Percentiles rank a stretch among this genome's conserved stretches.
Conservation (phyloP, 495 filamentous ascomycete species). For the Hypoxylon perforatum region DNA sequence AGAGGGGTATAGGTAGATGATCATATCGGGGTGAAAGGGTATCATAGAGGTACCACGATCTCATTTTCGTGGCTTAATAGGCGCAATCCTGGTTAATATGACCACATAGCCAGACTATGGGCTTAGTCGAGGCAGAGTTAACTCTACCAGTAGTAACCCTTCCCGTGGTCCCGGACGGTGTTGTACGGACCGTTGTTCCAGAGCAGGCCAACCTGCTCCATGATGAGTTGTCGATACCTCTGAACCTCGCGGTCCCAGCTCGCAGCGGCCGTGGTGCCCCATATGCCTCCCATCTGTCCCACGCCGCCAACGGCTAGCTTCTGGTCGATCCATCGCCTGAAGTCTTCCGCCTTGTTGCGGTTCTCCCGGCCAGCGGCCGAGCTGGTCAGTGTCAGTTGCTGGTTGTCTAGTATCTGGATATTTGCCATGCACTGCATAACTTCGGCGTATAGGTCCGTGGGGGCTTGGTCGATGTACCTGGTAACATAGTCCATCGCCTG, state of each 20-base stretch:
- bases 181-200: slow-evolving; percentile 5
- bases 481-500: neutral
- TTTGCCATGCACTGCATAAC: too few relatives aligned
- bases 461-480: neutral
- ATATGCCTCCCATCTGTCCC: slow-evolving; percentile 5
- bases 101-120: too few relatives aligned
- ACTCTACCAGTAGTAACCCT: neutral
- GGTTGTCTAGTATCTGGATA: neutral
- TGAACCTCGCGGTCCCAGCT: slow-evolving; percentile 13
- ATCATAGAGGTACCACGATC: too few relatives aligned
- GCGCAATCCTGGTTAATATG: too few relatives aligned
- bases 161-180: neutral
- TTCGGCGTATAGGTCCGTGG: too few relatives aligned
- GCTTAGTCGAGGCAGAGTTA: neutral
- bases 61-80: too few relatives aligned
- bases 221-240: neutral
- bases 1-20: too few relatives aligned
- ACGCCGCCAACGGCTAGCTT: slow-evolving; percentile 9
- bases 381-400: slow-evolving; percentile 1
- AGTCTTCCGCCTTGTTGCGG: neutral
- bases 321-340: neutral
- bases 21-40: too few relatives aligned
- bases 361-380: neutral
- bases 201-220: neutral
- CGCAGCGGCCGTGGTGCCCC: neutral